Percentiles rank a stretch among this genome's conserved stretches.
Conservation (phyloP, 331 rosid species). For the Dryas integrifolia region DNA sequence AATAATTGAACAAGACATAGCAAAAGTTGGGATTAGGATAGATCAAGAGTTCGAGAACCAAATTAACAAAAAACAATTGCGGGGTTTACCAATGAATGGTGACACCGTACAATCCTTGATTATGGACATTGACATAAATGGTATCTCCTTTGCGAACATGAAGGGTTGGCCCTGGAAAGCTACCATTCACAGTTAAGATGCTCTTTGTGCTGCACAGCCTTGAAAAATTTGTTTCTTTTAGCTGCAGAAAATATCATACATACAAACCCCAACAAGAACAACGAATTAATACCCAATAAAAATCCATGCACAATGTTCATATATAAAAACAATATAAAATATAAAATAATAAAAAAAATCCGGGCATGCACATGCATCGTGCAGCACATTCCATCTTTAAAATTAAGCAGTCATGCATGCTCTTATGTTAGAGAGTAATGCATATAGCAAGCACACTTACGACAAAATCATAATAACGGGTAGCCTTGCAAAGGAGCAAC, state of each 20-base stretch:
- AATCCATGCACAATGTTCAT: background rate
- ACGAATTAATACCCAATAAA: background rate
- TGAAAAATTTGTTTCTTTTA: slow-evolving; percentile 25
- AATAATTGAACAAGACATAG: background rate
- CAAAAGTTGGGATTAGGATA: too few relatives aligned
- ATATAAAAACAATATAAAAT: background rate
- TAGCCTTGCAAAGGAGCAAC: background rate
- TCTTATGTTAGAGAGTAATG: too few relatives aligned
- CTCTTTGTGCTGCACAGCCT: slow-evolving; percentile 39
- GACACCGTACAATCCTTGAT: slow-evolving; percentile 28
- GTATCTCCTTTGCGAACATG: slow-evolving; percentile 29
- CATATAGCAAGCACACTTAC: slow-evolving; percentile 2
- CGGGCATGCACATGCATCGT: background rate
- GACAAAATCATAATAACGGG: slow-evolving; percentile 4
- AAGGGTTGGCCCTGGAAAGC: slow-evolving; percentile 35
- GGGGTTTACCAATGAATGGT: slow-evolving; percentile 30
- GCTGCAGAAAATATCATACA: slow-evolving; percentile 8
- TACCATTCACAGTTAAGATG: slow-evolving; percentile 33
- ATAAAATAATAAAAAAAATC: too few relatives aligned
- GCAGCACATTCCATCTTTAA: too few relatives aligned
- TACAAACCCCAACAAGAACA: background rate
- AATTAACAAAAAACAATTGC: background rate
- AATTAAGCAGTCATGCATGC: background rate
- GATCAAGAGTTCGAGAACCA: too few relatives aligned
- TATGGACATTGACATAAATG: slow-evolving; percentile 23